Evolutionary conservation across 1,284 basidiomycete genomes (phyloP).

Genomic region (Hortiboletus rubellus): DNA sequence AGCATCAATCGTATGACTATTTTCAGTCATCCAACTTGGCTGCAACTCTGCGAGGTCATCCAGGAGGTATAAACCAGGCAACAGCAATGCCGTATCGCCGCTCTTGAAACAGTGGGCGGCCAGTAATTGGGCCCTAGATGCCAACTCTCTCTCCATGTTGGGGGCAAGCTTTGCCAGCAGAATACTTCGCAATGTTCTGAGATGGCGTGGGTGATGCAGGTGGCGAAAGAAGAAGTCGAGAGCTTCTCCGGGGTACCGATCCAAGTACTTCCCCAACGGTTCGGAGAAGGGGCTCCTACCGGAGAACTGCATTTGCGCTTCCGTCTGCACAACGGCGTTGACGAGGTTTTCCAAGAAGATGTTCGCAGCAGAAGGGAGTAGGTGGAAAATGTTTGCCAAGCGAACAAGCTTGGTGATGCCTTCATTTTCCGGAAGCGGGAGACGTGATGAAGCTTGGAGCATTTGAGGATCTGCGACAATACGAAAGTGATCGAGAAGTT

Average conservation of each 20-base stretch:
- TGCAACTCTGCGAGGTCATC: slow-evolving; percentile 72
- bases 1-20: slow-evolving; percentile 64
- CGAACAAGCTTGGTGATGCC: slow-evolving; percentile 92
- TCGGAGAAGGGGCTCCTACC: slow-evolving; percentile 92
- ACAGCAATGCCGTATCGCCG: slow-evolving; percentile 52
- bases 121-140: slow-evolving; percentile 62
- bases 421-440: slow-evolving; percentile 86
- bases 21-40: slow-evolving; percentile 73
- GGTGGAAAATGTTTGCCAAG: slow-evolving; percentile 95
- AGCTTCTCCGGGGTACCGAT: slow-evolving; percentile 87
- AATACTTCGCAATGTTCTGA: slow-evolving; percentile 81
- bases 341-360: slow-evolving; percentile 90
- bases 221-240: slow-evolving; percentile 84
- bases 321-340: slow-evolving; percentile 90
- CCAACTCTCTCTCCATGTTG: slow-evolving; percentile 73
- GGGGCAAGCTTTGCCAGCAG: slow-evolving; percentile 78
- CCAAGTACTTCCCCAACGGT: slow-evolving; percentile 88
- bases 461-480: slow-evolving; percentile 85
- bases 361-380: slow-evolving; percentile 90
- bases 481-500: slow-evolving; percentile 94
- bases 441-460: slow-evolving; percentile 75
- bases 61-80: slow-evolving; percentile 76
- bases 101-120: slow-evolving; percentile 60
- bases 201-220: slow-evolving; percentile 71
- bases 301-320: slow-evolving; percentile 88